Percentiles rank a stretch among this genome's conserved stretches.
These are phyloP conservation scores for Chrysanthemum seticuspe DNA, from an alignment of 129 eudicot genomes.

Conservation along the genomic window DNA sequence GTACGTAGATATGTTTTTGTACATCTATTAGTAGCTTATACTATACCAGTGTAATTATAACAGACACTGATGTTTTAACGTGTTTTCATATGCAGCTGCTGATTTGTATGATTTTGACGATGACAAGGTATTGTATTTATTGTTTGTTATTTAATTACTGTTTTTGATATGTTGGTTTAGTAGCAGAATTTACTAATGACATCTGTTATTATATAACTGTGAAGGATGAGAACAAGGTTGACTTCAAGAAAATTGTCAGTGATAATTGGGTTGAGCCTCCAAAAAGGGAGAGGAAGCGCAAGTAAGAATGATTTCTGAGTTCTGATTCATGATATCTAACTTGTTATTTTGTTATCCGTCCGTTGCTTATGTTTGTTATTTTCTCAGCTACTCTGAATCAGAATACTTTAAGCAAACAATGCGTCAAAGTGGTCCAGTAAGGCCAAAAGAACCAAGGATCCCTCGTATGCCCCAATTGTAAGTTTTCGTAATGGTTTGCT, in stretches of 20 bases:
- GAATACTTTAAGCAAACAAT: constrained; percentile 99
- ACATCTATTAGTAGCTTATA: not conserved
- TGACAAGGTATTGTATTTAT: constrained; percentile 52
- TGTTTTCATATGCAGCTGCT: constrained; percentile 66
- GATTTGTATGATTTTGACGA: constrained; percentile 95
- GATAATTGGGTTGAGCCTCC: constrained; percentile 98
- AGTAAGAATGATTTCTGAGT: constrained; percentile 40
- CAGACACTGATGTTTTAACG: constrained; percentile 7
- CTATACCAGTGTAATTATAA: constrained; percentile 2
- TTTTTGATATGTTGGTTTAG: constrained; percentile 1
- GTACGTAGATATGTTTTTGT: constrained; percentile 38
- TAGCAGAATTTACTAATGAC: not conserved
- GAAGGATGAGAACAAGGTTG: constrained; percentile 86
- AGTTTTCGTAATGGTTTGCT: constrained; percentile 18
- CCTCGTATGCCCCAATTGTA: constrained; percentile 99
- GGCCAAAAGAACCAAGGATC: constrained; percentile 95
- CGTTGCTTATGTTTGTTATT: not conserved
- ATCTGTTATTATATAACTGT: not conserved
- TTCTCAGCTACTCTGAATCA: constrained; percentile 86
- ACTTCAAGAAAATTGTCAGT: constrained; percentile 92
- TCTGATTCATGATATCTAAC: not conserved
- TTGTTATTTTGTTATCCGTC: not conserved
- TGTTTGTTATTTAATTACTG: not conserved
- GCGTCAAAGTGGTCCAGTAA: constrained; percentile 97
- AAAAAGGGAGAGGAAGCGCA: constrained; percentile 94